Percentiles rank a stretch among this genome's conserved stretches.
Conservation (phyloP, 2,329 filamentous ascomycete genomes). For the Ustilaginoidea virens region DNA sequence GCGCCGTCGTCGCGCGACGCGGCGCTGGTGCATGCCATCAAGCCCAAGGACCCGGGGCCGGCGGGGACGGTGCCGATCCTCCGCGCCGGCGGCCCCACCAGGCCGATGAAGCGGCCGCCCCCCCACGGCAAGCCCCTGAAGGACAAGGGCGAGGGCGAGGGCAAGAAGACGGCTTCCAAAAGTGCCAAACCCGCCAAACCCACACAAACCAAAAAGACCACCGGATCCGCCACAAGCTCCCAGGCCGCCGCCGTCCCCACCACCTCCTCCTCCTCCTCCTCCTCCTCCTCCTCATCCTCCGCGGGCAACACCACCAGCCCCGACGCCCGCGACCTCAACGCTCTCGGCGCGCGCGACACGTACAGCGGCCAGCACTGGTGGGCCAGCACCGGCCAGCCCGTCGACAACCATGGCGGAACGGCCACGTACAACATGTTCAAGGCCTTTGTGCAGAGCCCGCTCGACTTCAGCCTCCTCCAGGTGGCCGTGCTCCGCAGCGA, state of each 20-base stretch:
- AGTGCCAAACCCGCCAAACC: too few species aligned
- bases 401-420: conserved; percentile 6
- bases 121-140: not conserved
- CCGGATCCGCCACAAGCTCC: too few species aligned
- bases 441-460: conserved; percentile 5
- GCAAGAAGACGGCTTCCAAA: too few species aligned
- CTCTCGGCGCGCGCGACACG: not conserved
- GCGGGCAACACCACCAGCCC: too few species aligned
- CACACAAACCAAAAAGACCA: too few species aligned
- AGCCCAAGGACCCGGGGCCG: conserved; percentile 5
- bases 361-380: conserved; percentile 9
- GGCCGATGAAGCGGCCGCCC: conserved; percentile 7
- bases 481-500: conserved; percentile 7
- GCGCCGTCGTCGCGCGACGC: not conserved
- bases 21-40: conserved; percentile 2
- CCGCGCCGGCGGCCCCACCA: conserved; percentile 4
- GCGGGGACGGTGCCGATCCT: conserved; percentile 8
- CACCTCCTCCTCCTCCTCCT: too few species aligned
- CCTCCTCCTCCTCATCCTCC: too few species aligned
- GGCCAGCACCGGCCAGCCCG: conserved; percentile 5
- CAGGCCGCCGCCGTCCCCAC: too few species aligned
- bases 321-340: not conserved
- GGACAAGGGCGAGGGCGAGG: too few species aligned
- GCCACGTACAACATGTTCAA: conserved; percentile 8
- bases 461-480: conserved; percentile 10